Conservation (phyloP, 768 basidiomycete species). For the Leccinum longicurvipes region DNA sequence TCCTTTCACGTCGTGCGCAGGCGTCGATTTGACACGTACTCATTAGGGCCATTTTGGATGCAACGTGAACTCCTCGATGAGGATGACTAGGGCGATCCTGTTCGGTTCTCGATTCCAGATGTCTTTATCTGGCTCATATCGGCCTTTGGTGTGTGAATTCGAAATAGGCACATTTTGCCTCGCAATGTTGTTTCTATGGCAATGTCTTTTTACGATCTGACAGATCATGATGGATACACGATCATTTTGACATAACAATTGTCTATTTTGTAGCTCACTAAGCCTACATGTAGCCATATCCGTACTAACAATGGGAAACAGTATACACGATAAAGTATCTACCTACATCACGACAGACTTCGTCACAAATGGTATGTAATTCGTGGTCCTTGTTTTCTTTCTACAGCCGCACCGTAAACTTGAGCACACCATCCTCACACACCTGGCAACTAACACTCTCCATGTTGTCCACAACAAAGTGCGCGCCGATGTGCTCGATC, state of each 20-base stretch:
- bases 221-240: background rate
- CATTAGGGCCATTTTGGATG: constrained; percentile 30
- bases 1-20: background rate
- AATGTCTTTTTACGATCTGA: background rate
- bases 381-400: background rate
- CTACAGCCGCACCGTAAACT: constrained; percentile 39
- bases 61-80: constrained; percentile 23
- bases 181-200: background rate
- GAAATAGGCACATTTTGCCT: background rate
- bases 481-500: constrained; percentile 54
- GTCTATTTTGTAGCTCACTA: background rate
- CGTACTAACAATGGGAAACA: background rate
- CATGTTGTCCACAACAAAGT: constrained; percentile 55
- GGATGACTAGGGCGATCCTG: constrained; percentile 13
- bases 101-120: background rate
- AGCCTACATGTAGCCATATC: background rate
- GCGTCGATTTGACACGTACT: background rate
- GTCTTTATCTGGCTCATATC: background rate
- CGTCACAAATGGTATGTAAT: background rate
- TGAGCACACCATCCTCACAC: constrained; percentile 39
- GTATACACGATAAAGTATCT: background rate
- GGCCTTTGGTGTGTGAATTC: background rate
- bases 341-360: background rate
- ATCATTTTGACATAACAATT: background rate
- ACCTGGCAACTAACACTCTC: constrained; percentile 43